Conservation (phyloP, 257 asterid genomes). For the Mentha longifolia region DNA sequence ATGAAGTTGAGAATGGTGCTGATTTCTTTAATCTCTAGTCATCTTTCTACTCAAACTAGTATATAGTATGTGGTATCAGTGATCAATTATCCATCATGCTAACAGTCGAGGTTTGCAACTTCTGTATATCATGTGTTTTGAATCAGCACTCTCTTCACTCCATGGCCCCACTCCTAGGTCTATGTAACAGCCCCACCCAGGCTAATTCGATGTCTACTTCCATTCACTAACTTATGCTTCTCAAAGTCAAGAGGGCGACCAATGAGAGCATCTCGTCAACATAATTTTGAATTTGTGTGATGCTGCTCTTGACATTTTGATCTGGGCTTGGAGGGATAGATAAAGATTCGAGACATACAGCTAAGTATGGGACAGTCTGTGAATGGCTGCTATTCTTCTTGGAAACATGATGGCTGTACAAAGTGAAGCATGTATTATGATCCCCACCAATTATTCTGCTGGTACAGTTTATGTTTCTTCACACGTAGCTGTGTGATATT, state of each 20-base stretch:
- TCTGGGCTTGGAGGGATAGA: background rate
- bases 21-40: constrained; percentile 57
- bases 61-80: background rate
- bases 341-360: constrained; percentile 4
- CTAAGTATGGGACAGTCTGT: constrained; percentile 20
- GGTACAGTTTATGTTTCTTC: background rate
- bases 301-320: background rate
- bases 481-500: constrained; percentile 12
- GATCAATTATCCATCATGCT: background rate
- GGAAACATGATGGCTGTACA: background rate
- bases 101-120: constrained; percentile 17
- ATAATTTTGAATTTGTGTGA: background rate
- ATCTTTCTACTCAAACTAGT: constrained; percentile 32
- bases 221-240: background rate
- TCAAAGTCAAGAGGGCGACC: background rate
- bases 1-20: constrained; percentile 93
- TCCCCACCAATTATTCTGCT: background rate
- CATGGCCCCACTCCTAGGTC: background rate
- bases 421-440: constrained; percentile 13
- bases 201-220: background rate
- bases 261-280: background rate
- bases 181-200: no score
- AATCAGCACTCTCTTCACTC: background rate
- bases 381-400: constrained; percentile 4
- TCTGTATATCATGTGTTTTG: constrained; percentile 15